These are phyloP conservation scores for Sporothrix sp. DNA, from an alignment of 2,329 filamentous ascomycete species.

Conservation along the genomic window DNA sequence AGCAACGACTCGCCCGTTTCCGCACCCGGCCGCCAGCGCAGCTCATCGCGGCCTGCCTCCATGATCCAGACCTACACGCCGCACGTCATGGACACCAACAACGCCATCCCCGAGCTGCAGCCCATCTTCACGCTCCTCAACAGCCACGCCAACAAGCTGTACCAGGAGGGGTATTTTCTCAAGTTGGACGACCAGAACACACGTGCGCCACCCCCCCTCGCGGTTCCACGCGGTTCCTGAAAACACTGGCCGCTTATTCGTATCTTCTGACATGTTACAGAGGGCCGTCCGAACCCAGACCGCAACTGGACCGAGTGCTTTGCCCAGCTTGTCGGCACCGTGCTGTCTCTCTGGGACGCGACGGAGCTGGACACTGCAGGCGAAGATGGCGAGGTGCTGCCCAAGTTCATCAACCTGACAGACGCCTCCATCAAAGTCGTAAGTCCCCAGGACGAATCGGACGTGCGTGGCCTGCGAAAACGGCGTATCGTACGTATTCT, in stretches of 20 bases:
- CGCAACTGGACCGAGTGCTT: constrained; percentile 95
- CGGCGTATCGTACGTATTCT: no score
- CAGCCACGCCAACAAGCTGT: constrained; percentile 90
- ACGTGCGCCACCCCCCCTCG: constrained; percentile 47
- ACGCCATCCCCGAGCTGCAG: constrained; percentile 85
- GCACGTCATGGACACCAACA: constrained; percentile 74
- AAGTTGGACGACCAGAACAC: constrained; percentile 93
- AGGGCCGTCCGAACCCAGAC: constrained; percentile 76
- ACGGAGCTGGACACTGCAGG: constrained; percentile 81
- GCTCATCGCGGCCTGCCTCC: constrained; percentile 62
- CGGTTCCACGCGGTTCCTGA: neutral
- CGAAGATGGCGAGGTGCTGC: constrained; percentile 51
- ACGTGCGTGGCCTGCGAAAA: no score
- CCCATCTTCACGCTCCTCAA: constrained; percentile 92
- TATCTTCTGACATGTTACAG: constrained; percentile 38
- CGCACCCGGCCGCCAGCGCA: constrained; percentile 30
- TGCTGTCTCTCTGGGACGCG: constrained; percentile 92
- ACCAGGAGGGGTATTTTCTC: constrained; percentile 95
- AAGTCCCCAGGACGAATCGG: constrained; percentile 26
- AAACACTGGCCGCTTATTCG: no score
- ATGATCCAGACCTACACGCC: constrained; percentile 82
- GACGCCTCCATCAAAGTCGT: constrained; percentile 99
- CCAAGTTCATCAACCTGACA: constrained; percentile 81
- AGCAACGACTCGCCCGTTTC: constrained; percentile 32
- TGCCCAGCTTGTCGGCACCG: constrained; percentile 89